Percentiles rank a stretch among this genome's conserved stretches.
Evolutionary conservation across 2,329 filamentous ascomycete species (phyloP).

Genomic region (Ascocoryne sarcoides): DNA sequence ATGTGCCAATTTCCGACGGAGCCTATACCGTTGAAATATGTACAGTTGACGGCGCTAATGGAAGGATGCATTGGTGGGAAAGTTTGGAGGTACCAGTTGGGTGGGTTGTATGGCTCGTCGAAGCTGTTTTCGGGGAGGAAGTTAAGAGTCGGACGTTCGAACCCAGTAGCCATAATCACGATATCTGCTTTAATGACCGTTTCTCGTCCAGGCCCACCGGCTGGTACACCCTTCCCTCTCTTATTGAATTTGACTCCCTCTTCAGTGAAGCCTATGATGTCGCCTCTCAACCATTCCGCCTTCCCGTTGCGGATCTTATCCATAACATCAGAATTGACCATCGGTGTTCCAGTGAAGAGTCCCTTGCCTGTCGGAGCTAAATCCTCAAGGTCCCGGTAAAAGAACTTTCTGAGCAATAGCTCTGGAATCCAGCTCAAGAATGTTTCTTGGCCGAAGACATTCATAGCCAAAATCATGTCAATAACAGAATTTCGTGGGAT

Average conservation of each 20-base stretch:
- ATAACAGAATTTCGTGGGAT: conserved; percentile 72
- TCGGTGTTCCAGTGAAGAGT: conserved; percentile 75
- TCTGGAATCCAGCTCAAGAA: conserved; percentile 71
- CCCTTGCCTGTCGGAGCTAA: conserved; percentile 62
- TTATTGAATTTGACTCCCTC: conserved; percentile 63
- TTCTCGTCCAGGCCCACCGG: conserved; percentile 63
- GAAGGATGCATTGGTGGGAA: conserved; percentile 69
- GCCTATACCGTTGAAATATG: conserved; percentile 70
- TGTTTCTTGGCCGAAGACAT: conserved; percentile 73
- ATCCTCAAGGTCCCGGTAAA: conserved; percentile 73
- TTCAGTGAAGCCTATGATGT: conserved; percentile 59
- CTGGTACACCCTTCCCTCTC: conserved; percentile 62
- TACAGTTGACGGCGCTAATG: conserved; percentile 71
- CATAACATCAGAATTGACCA: conserved; percentile 80
- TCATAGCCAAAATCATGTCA: conserved; percentile 64
- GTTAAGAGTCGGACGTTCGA: conserved; percentile 59
- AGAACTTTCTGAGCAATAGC: conserved; percentile 63
- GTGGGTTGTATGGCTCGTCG: conserved; percentile 62
- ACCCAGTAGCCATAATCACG: conserved; percentile 77
- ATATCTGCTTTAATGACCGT: conserved; percentile 64
- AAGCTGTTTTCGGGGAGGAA: conserved; percentile 72
- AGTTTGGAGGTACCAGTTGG: conserved; percentile 83
- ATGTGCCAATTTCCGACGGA: conserved; percentile 84
- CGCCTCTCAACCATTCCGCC: conserved; percentile 73
- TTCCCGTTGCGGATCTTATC: conserved; percentile 62